phyloP scores from a whole-genome alignment of 2,329 filamentous ascomycete species.

The Phaeosphaeriaceae sp. region DNA sequence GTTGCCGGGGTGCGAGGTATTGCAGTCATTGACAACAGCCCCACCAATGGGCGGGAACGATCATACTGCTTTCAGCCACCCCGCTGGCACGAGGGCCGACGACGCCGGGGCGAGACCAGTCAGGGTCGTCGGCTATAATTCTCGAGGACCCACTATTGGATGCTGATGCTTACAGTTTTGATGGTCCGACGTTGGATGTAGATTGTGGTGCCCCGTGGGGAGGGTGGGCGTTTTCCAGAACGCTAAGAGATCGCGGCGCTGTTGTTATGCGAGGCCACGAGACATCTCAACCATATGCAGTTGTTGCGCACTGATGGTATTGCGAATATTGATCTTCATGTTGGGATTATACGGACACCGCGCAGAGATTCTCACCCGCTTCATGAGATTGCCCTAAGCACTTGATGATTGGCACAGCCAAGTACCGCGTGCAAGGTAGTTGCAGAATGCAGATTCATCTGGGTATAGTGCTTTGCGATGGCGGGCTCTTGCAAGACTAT shows the following conservation, averaged over 20 bases:
- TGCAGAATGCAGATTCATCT: constrained; percentile 3
- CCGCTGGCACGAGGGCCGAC: constrained; percentile 29
- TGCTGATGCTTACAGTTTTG: constrained; percentile 10
- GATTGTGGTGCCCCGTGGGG: constrained; percentile 22
- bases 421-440: background rate
- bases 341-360: background rate
- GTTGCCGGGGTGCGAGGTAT: constrained; percentile 21
- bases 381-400: background rate
- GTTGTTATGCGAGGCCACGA: constrained; percentile 3
- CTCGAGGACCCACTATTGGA: constrained; percentile 9
- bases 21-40: constrained; percentile 14
- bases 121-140: constrained; percentile 12
- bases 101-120: constrained; percentile 24
- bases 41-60: constrained; percentile 24
- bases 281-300: constrained; percentile 3
- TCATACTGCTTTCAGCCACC: constrained; percentile 23
- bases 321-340: background rate
- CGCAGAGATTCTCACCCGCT: background rate
- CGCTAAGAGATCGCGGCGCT: constrained; percentile 6
- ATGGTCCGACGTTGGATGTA: constrained; percentile 19
- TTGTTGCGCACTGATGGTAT: background rate
- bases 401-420: background rate
- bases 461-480: constrained; percentile 1
- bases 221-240: constrained; percentile 18
- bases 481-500: background rate